Percentiles rank a stretch among this genome's conserved stretches.
phyloP scores from a whole-genome alignment of 225 moss, liverwort and hornwort genomes.

The Climacium dendroides region DNA sequence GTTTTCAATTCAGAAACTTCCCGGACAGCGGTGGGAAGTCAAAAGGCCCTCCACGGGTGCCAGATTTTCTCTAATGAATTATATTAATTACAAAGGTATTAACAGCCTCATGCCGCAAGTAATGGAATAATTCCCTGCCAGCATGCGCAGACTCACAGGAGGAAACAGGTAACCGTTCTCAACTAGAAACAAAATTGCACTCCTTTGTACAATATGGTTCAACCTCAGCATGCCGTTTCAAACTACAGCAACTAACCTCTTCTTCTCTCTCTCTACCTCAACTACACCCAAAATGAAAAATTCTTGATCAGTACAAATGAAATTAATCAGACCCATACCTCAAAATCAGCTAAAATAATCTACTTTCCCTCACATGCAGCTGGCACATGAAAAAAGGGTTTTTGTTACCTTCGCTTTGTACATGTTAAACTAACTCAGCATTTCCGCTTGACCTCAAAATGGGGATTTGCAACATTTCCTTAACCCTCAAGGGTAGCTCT shows the following conservation, averaged over 20 bases:
- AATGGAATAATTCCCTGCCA: not conserved
- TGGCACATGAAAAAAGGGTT: not conserved
- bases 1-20: no score
- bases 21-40: no score
- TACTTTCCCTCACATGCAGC: not conserved
- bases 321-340: not conserved
- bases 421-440: not conserved
- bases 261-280: not conserved
- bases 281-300: not conserved
- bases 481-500: not conserved
- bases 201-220: not conserved
- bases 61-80: not conserved
- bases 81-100: not conserved
- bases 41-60: no score
- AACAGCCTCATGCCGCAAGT: not conserved
- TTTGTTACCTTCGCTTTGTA: not conserved
- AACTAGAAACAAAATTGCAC: conserved; percentile 8
- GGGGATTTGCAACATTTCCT: not conserved
- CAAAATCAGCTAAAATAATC: not conserved
- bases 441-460: not conserved
- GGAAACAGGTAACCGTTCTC: not conserved
- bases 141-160: not conserved
- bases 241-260: not conserved
- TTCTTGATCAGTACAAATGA: not conserved
- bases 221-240: not conserved